Evolutionary conservation across 306 rosid genomes (phyloP).

Genomic region (Potentilla sterilis): DNA sequence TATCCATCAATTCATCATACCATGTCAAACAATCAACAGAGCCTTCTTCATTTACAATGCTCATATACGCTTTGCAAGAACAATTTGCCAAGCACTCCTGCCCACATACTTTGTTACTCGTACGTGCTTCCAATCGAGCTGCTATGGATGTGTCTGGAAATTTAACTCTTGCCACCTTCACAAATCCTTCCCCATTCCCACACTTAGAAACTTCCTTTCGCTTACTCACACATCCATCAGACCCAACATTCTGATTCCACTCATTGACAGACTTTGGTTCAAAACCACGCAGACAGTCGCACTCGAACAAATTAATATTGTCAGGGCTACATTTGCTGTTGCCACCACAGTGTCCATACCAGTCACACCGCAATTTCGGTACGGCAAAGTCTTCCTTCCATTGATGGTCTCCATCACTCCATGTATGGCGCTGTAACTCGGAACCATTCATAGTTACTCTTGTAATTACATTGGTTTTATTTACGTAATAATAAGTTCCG

Average conservation of each 20-base stretch:
- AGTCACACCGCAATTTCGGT: constrained; percentile 37
- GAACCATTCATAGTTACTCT: neutral
- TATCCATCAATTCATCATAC: constrained; percentile 46
- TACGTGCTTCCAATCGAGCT: constrained; percentile 18
- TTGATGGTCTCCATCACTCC: neutral
- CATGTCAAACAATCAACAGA: constrained; percentile 45
- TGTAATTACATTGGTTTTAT: neutral
- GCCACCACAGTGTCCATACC: constrained; percentile 43
- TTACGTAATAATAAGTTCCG: neutral
- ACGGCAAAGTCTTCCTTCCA: neutral
- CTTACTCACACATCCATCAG: constrained; percentile 56
- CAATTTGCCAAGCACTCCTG: constrained; percentile 44
- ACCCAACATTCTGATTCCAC: constrained; percentile 41
- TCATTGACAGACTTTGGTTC: constrained; percentile 32
- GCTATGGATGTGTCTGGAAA: constrained; percentile 39
- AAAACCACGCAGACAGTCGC: constrained; percentile 51
- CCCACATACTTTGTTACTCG: constrained; percentile 31
- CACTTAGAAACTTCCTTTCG: constrained; percentile 22
- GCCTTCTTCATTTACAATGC: constrained; percentile 22
- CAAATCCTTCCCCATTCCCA: constrained; percentile 50
- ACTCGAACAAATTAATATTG: constrained; percentile 21
- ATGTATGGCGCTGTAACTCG: neutral
- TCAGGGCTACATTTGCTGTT: constrained; percentile 45
- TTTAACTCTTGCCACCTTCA: constrained; percentile 34
- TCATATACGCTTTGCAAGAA: constrained; percentile 47